These are phyloP conservation scores for Pleurotus djamor DNA, from an alignment of 768 basidiomycete genomes.

Conservation along the genomic window DNA sequence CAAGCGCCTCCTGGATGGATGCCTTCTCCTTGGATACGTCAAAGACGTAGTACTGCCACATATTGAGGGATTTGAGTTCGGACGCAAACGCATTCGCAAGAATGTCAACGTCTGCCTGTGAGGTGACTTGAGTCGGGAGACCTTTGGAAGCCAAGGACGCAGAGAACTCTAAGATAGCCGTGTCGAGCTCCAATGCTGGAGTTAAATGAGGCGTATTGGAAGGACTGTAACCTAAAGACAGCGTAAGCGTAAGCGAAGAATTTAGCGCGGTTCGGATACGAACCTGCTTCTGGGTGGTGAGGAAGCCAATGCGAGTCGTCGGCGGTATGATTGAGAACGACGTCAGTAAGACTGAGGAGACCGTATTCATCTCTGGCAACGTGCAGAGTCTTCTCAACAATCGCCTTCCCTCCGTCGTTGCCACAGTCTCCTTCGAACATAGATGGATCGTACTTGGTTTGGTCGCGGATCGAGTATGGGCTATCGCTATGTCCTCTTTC, in stretches of 20 bases:
- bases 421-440: slow-evolving; percentile 49
- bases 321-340: slow-evolving; percentile 97
- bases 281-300: slow-evolving; percentile 95
- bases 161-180: slow-evolving; percentile 83
- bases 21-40: slow-evolving; percentile 66
- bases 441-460: slow-evolving; percentile 77
- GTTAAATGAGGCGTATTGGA: slow-evolving; percentile 88
- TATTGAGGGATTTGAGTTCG: slow-evolving; percentile 58
- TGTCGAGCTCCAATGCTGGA: slow-evolving; percentile 91
- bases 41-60: slow-evolving; percentile 96
- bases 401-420: slow-evolving; percentile 48
- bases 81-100: slow-evolving; percentile 64
- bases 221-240: slow-evolving; percentile 77
- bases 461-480: slow-evolving; percentile 92
- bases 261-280: slow-evolving; percentile 13
- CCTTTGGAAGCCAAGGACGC: slow-evolving; percentile 57
- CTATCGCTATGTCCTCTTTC: slow-evolving; percentile 86
- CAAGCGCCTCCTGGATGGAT: slow-evolving; percentile 53
- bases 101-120: slow-evolving; percentile 62
- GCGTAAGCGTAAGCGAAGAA: background rate
- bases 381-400: slow-evolving; percentile 63
- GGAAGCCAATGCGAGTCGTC: slow-evolving; percentile 90
- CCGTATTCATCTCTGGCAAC: slow-evolving; percentile 84
- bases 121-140: slow-evolving; percentile 69
- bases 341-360: slow-evolving; percentile 86